phyloP scores from a whole-genome alignment of 768 basidiomycete genomes.

The Suillus paluster region DNA sequence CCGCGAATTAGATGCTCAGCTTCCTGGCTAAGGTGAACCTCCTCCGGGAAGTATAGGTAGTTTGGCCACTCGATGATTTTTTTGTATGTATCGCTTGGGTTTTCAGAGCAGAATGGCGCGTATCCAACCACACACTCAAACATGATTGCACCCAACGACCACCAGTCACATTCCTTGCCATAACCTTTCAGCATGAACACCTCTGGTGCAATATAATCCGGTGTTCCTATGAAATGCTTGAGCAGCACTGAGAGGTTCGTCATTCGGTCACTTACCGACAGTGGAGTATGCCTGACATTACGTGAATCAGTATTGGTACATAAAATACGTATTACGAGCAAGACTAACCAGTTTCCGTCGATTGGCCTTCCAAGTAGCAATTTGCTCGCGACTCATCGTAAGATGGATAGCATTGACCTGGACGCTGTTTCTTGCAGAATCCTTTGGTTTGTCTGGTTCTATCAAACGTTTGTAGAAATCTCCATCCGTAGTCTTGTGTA shows the following conservation, averaged over 20 bases:
- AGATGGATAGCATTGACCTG: conserved; percentile 98
- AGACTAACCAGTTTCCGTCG: conserved; percentile 83
- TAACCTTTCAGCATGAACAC: conserved; percentile 98
- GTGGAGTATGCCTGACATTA: conserved; percentile 86
- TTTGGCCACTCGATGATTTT: conserved; percentile 97
- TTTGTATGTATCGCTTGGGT: conserved; percentile 96
- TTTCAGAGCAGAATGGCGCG: conserved; percentile 97
- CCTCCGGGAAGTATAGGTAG: conserved; percentile 92
- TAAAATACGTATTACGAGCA: background rate
- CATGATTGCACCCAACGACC: conserved; percentile 98
- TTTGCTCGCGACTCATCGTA: conserved; percentile 95
- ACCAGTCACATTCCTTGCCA: conserved; percentile 99
- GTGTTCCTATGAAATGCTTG: conserved; percentile 30
- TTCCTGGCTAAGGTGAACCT: conserved; percentile 91
- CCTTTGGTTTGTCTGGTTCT: conserved; percentile 70
- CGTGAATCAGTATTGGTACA: conserved; percentile 9
- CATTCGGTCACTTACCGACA: conserved; percentile 45
- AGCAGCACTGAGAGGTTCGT: background rate
- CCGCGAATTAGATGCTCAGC: conserved; percentile 88
- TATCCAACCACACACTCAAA: conserved; percentile 98
- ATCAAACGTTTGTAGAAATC: conserved; percentile 92
- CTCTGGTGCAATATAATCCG: conserved; percentile 88
- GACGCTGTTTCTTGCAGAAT: conserved; percentile 86
- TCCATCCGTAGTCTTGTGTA: conserved; percentile 95
- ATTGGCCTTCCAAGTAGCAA: conserved; percentile 99